Evolutionary conservation across 1,139 yeast genomes (phyloP), one percentile per base, ranked within the genome.

Genomic region (Geotrichum reessii): DNA sequence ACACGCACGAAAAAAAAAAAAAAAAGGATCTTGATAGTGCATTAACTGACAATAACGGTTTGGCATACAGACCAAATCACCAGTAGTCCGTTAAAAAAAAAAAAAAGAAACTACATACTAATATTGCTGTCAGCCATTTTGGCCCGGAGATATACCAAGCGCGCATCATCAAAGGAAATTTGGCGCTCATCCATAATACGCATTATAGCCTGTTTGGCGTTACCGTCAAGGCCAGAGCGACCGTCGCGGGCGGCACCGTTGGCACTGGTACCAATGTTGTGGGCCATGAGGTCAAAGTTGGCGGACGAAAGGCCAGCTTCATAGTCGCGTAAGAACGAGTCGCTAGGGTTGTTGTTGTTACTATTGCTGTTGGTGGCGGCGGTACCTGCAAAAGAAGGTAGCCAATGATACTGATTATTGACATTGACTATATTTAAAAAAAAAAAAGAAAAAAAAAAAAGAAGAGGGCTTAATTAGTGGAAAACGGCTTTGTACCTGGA

Each of bases 131-230:
- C 70, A 2, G 74, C 73, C 67, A 87, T 77, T 63, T 73, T 74
- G 21, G 70, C 66, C 58, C 74, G 76, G 1, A 82, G 79, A 66
- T 80, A 85, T 56, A 76, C 68, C 14, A 81, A 71, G 58, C 95
- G 75, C 0, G 96, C 95, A 52, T 83, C 83, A 68, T 88, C 95
- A 70, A 88, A 88, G 1, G 80, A 67, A 44, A 86, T 60, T 25
- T 75, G 69, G 25, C 74, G 71, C 4, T 74, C 66, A 17, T 72
- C 66, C 95, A 87, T 88, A 22, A 87, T 74, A 44, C 71, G 65
- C 61, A 75, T 73, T 17, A 88, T 82, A 57, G 76, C 79, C 14
- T 66, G 66, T 67, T 83, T 84, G 2, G 87, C 82, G 5, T 63
- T 68, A 47, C 76, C 81, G 69, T 82, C 84, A 50, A 88, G 74